Evolutionary conservation across 257 asterid species (phyloP), one percentile per base, ranked within the genome.

Genomic region (Capsicum rhomboideum): DNA sequence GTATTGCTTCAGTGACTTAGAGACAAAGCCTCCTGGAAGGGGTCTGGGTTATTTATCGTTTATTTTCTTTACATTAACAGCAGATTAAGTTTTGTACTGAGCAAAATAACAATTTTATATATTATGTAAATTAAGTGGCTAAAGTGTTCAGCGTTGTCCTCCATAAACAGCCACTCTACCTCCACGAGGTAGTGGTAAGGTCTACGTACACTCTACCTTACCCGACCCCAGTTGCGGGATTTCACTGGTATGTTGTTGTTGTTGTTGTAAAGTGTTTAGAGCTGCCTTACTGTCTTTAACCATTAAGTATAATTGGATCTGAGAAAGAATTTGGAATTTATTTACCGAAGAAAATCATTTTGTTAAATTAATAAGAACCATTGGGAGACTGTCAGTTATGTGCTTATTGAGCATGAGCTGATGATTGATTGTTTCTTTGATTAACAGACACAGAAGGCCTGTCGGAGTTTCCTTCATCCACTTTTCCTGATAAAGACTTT

Each of bases 371-470:
- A 8, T 18, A 20, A 56, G 64, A 56, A 56, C 4, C 26, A 3
- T 8, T 20, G 64, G 29, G 29, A n/a, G n/a, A n/a, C 29, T 58
- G 34, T 68, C 52, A 40, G 37, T 68, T 37, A 68, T 37, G 78
- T 34, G 26, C 78, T 68, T 68, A 68, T 18, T 68, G 50, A 34
- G 78, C 3, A 34, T 68, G 78, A 18, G 28, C 42, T 28, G 72
- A 68, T 67, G 77, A 34, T 67, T 66, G 75, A 17, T 68, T 68
- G 28, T 37, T 10, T 83, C 83, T 82, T 77, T 69, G 72, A 56
- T 82, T 79, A 31, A 23, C 77, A 91, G 98, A 59, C 68, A 23
- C 34, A 59, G 90, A 67, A 61, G 94, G 86, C 49, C 91, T 91
- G 85, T 85, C 89, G 83, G 92, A 93, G 37, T 78, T 77, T 5